Evolutionary conservation across 495 filamentous ascomycete genomes (phyloP).

Genomic region (Oleoguttula mirabilis): DNA sequence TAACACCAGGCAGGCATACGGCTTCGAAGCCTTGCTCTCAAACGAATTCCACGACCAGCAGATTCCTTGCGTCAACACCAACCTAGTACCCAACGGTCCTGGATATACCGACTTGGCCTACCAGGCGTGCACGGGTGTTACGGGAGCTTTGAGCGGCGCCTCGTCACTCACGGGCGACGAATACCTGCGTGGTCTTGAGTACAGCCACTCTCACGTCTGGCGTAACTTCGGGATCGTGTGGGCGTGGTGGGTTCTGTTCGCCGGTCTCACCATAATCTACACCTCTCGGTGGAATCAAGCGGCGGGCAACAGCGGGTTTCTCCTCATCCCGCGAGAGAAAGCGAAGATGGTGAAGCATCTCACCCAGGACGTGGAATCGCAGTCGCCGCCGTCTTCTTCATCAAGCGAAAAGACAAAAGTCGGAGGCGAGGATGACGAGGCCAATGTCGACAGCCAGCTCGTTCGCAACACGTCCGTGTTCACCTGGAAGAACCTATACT

Average conservation of each 20-base stretch:
- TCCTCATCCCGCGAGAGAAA: slow-evolving; percentile 64
- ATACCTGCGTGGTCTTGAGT: slow-evolving; percentile 53
- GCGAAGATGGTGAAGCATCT: slow-evolving; percentile 56
- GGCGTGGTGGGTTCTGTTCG: slow-evolving; percentile 30
- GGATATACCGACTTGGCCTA: slow-evolving; percentile 30
- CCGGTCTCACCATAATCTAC: slow-evolving; percentile 1
- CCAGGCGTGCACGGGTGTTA: slow-evolving; percentile 41
- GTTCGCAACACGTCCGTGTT: slow-evolving; percentile 3
- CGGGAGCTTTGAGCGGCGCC: slow-evolving; percentile 46
- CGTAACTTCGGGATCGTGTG: slow-evolving; percentile 71
- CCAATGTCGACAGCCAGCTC: background rate
- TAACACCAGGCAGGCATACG: too few relatives aligned
- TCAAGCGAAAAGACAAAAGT: slow-evolving; percentile 17
- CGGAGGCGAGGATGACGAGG: background rate
- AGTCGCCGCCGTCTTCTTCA: slow-evolving; percentile 25
- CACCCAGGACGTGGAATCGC: slow-evolving; percentile 35
- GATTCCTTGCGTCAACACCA: slow-evolving; percentile 27
- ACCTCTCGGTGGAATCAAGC: slow-evolving; percentile 35
- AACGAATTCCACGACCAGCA: slow-evolving; percentile 64
- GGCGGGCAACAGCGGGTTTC: slow-evolving; percentile 49
- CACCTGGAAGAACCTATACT: slow-evolving; percentile 19
- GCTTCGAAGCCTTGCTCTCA: slow-evolving; percentile 74
- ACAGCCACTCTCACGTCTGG: slow-evolving; percentile 53
- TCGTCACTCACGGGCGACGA: slow-evolving; percentile 48
- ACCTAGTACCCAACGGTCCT: slow-evolving; percentile 3